A percentile compares a stretch with the other conserved stretches of the same genome.
These are phyloP conservation scores for Cystoderma amianthinum DNA, from an alignment of 768 basidiomycete species.

Conservation along the genomic window DNA sequence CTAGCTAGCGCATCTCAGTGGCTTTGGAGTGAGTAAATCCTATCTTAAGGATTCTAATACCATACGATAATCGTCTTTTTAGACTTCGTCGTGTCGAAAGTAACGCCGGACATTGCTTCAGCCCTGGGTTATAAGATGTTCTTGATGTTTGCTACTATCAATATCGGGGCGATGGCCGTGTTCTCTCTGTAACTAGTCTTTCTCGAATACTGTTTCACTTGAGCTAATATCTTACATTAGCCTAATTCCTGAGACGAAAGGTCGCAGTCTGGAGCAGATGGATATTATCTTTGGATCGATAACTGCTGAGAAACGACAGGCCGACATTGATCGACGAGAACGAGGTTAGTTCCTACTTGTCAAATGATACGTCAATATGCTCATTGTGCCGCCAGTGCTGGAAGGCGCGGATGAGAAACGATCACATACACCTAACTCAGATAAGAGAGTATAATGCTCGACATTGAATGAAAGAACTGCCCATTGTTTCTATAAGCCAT, in stretches of 20 bases:
- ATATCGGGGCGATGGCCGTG: slow-evolving; percentile 60
- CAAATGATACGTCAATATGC: no score
- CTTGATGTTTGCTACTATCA: slow-evolving; percentile 71
- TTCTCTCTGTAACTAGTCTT: slow-evolving; percentile 67
- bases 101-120: slow-evolving; percentile 57
- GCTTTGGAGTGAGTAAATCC: slow-evolving; percentile 75
- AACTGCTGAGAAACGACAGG: slow-evolving; percentile 44
- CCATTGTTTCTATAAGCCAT: no score
- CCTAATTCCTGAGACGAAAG: slow-evolving; percentile 58
- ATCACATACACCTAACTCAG: no score
- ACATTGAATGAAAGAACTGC: no score
- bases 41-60: no score
- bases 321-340: slow-evolving; percentile 42
- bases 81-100: slow-evolving; percentile 72
- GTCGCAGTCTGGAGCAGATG: slow-evolving; percentile 48
- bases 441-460: no score
- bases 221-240: slow-evolving; percentile 21
- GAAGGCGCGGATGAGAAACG: no score
- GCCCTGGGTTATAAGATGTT: slow-evolving; percentile 69
- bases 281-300: slow-evolving; percentile 53
- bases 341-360: no score
- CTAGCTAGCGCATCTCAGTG: slow-evolving; percentile 79
- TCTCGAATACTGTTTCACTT: slow-evolving; percentile 2
- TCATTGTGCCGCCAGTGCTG: no score
- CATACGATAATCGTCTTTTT: no score